Evolutionary conservation across 805 yeast species (phyloP).

Genomic region (Lipomyces oligophaga): DNA sequence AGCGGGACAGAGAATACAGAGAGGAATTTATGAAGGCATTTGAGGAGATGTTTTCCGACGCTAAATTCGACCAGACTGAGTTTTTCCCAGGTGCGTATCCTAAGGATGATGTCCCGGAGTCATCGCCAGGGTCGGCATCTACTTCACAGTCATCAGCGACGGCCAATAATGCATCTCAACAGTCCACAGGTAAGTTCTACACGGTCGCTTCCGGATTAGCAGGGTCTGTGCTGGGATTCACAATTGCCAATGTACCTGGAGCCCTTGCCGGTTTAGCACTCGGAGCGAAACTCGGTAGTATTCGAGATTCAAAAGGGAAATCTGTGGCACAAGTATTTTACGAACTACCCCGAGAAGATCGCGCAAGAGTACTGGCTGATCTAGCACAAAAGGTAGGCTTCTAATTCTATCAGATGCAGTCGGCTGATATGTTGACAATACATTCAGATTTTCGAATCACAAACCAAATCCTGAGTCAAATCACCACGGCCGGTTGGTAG

Average conservation of each 20-base stretch:
- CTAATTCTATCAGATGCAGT: no score
- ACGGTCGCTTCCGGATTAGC: slow-evolving; percentile 23
- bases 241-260: slow-evolving; percentile 31
- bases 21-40: slow-evolving; percentile 29
- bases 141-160: neutral
- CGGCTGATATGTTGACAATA: no score
- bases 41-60: slow-evolving; percentile 30
- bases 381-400: slow-evolving; percentile 19
- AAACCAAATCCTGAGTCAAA: no score
- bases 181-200: slow-evolving; percentile 8
- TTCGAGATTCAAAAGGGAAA: slow-evolving; percentile 28
- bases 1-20: slow-evolving; percentile 15
- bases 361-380: slow-evolving; percentile 20
- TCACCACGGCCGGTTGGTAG: no score
- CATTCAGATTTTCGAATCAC: no score
- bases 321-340: slow-evolving; percentile 28
- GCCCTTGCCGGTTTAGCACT: slow-evolving; percentile 30
- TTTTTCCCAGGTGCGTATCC: neutral
- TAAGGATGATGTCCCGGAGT: neutral
- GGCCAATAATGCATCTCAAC: neutral
- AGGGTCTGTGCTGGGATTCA: slow-evolving; percentile 31
- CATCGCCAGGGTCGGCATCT: neutral
- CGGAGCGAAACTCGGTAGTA: slow-evolving; percentile 30
- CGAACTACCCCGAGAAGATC: slow-evolving; percentile 23
- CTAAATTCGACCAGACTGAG: slow-evolving; percentile 10